These are phyloP conservation scores for Pleurotus giganteus DNA, from an alignment of 768 basidiomycete species.

Conservation along the genomic window DNA sequence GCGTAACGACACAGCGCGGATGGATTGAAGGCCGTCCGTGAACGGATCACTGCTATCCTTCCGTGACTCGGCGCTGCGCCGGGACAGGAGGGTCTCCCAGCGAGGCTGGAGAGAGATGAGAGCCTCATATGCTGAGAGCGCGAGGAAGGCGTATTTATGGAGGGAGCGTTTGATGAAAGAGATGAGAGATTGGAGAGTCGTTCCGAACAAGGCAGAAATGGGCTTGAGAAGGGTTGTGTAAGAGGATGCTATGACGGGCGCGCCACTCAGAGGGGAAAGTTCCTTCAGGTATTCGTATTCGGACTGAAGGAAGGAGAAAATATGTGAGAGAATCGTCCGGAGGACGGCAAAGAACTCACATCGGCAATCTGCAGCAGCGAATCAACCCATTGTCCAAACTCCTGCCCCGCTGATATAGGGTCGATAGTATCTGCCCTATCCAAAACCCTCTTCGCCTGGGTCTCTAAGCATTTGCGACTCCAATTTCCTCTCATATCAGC, in stretches of 20 bases:
- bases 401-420: constrained; percentile 61
- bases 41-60: constrained; percentile 60
- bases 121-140: constrained; percentile 65
- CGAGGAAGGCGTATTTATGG: constrained; percentile 80
- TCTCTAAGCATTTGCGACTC: constrained; percentile 73
- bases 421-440: constrained; percentile 72
- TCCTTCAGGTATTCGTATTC: constrained; percentile 67
- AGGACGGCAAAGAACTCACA: constrained; percentile 32
- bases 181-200: constrained; percentile 61
- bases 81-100: constrained; percentile 66
- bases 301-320: constrained; percentile 35
- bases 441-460: constrained; percentile 63
- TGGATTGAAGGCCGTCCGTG: constrained; percentile 62
- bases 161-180: constrained; percentile 71
- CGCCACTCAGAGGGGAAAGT: constrained; percentile 57
- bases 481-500: constrained; percentile 85
- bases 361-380: constrained; percentile 64
- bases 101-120: constrained; percentile 53
- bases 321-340: neutral
- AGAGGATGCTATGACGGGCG: constrained; percentile 51
- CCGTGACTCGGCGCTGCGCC: constrained; percentile 40
- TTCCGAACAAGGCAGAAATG: constrained; percentile 61
- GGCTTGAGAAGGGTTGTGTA: constrained; percentile 64
- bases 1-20: constrained; percentile 69
- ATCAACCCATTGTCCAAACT: constrained; percentile 72